Percentiles rank a stretch among this genome's conserved stretches.
These are phyloP conservation scores for Haplosporangium sp. DNA, from an alignment of 371 early-diverging fungal species.

Conservation along the genomic window DNA sequence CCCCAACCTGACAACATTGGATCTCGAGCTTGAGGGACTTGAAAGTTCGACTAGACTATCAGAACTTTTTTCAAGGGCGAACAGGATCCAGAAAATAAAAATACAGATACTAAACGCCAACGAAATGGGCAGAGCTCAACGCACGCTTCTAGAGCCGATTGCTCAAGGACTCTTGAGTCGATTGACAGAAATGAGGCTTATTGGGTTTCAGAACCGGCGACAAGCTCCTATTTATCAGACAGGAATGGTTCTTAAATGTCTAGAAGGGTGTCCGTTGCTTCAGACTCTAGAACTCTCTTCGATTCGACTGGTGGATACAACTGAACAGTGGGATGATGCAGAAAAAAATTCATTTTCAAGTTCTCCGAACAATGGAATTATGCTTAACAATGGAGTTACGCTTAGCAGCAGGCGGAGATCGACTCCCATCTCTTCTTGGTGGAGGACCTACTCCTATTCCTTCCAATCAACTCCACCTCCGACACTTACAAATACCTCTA, in stretches of 20 bases:
- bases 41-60: not conserved
- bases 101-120: conserved; percentile 4
- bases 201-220: not conserved
- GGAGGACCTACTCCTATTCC: not conserved
- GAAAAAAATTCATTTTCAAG: conserved; percentile 11
- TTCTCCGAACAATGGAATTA: not conserved
- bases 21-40: conserved; percentile 15
- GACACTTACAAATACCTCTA: not conserved
- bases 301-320: conserved; percentile 18
- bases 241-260: conserved; percentile 21
- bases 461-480: not conserved
- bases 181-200: conserved; percentile 17
- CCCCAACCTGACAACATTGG: not conserved
- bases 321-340: conserved; percentile 8
- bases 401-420: too few relatives aligned
- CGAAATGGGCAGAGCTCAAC: not conserved
- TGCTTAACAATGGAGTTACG: not conserved
- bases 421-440: conserved; percentile 4
- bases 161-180: conserved; percentile 11
- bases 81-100: not conserved
- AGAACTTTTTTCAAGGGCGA: conserved; percentile 2
- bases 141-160: conserved; percentile 11
- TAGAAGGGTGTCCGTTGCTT: conserved; percentile 19
- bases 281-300: conserved; percentile 14
- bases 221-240: conserved; percentile 19